These are phyloP conservation scores for Potentilla sterilis DNA, from an alignment of 306 rosid genomes.

Conservation along the genomic window DNA sequence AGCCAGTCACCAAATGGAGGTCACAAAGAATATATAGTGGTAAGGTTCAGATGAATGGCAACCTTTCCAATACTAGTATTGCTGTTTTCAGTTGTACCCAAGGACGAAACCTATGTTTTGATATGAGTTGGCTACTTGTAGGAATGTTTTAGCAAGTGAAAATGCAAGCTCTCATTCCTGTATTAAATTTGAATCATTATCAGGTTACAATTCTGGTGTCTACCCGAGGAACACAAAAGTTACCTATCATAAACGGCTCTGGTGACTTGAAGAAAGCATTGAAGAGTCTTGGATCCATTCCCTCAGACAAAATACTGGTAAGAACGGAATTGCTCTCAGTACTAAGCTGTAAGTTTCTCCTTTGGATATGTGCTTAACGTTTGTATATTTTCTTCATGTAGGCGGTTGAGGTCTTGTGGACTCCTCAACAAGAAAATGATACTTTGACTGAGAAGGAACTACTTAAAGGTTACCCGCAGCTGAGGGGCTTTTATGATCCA, in stretches of 20 bases:
- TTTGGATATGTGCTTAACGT: background rate
- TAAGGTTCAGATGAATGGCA: constrained; percentile 28
- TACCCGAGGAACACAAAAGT: constrained; percentile 74
- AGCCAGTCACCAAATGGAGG: constrained; percentile 65
- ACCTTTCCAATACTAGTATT: background rate
- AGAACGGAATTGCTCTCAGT: constrained; percentile 19
- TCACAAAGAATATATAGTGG: constrained; percentile 93
- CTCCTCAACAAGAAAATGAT: constrained; percentile 11
- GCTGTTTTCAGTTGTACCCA: background rate
- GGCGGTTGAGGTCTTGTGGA: constrained; percentile 8
- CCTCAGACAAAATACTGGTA: constrained; percentile 67
- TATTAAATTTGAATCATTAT: constrained; percentile 1
- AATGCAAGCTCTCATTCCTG: background rate
- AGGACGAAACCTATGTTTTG: background rate
- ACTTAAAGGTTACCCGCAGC: background rate
- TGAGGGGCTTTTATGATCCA: constrained; percentile 7
- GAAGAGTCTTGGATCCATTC: constrained; percentile 85
- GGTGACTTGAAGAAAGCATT: constrained; percentile 82
- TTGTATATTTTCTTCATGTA: background rate
- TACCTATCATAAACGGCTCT: constrained; percentile 78
- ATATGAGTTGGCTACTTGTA: background rate
- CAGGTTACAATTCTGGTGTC: constrained; percentile 87
- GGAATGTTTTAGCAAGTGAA: background rate
- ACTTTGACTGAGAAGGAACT: constrained; percentile 2
- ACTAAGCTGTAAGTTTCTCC: background rate